These are phyloP conservation scores for Vigna radiata DNA, from an alignment of 306 rosid species.

Conservation along the genomic window DNA sequence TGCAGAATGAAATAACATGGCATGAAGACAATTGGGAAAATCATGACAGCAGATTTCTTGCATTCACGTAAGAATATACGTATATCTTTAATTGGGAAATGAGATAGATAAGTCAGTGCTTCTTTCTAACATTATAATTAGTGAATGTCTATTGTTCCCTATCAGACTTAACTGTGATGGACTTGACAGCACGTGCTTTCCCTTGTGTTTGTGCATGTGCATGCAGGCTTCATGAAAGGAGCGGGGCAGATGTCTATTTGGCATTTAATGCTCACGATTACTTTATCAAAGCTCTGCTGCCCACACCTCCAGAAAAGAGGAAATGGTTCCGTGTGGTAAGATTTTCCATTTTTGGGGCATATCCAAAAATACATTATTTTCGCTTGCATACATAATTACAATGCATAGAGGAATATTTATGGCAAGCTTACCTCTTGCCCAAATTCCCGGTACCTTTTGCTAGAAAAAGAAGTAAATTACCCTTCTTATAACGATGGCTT, in stretches of 20 bases:
- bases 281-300: constrained; percentile 57
- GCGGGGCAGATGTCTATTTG: constrained; percentile 78
- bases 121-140: neutral
- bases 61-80: constrained; percentile 80
- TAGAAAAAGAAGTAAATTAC: neutral
- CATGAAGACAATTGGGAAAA: constrained; percentile 92
- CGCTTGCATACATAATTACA: constrained; percentile 34
- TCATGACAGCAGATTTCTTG: constrained; percentile 83
- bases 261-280: constrained; percentile 92
- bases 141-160: constrained; percentile 8
- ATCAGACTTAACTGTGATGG: constrained; percentile 17
- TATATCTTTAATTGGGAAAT: constrained; percentile 18
- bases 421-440: neutral
- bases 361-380: constrained; percentile 10
- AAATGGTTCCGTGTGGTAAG: constrained; percentile 96
- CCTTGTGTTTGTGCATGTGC: constrained; percentile 27
- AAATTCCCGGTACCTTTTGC: constrained; percentile 3
- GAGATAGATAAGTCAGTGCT: constrained; percentile 23
- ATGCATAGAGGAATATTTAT: constrained; percentile 4
- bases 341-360: constrained; percentile 28
- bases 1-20: constrained; percentile 92
- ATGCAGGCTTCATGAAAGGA: constrained; percentile 79
- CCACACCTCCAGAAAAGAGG: constrained; percentile 67
- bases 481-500: neutral
- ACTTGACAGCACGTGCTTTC: constrained; percentile 30